These are phyloP conservation scores for Pharnaceum exiguum DNA, from an alignment of 148 eudicot species.

Conservation along the genomic window DNA sequence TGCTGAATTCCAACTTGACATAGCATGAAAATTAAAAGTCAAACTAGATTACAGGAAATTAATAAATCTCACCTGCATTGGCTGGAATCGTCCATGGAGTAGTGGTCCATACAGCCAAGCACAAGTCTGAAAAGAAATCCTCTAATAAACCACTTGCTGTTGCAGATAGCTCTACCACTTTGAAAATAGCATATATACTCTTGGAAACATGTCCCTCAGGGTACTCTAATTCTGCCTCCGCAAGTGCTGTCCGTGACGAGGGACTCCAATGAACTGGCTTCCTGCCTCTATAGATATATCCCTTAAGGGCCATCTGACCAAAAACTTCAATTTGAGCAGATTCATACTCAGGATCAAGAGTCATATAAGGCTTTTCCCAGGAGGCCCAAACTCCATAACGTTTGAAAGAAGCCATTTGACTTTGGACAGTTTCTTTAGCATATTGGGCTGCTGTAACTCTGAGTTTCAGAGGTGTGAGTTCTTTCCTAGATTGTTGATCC, in stretches of 20 bases:
- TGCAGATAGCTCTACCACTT: slow-evolving; percentile 44
- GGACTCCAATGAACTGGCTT: slow-evolving; percentile 99
- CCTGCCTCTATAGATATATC: slow-evolving; percentile 88
- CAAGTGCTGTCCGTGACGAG: slow-evolving; percentile 95
- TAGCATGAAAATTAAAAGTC: too few relatives aligned
- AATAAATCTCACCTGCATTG: slow-evolving; percentile 66
- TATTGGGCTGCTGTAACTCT: slow-evolving; percentile 94
- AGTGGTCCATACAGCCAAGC: slow-evolving; percentile 93
- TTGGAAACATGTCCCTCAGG: slow-evolving; percentile 93
- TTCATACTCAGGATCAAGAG: slow-evolving; percentile 93
- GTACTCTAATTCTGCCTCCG: slow-evolving; percentile 98
- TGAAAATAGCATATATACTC: slow-evolving; percentile 85
- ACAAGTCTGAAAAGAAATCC: slow-evolving; percentile 65
- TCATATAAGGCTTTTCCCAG: slow-evolving; percentile 85
- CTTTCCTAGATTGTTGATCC: slow-evolving; percentile 81
- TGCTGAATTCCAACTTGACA: too few relatives aligned
- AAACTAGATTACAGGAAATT: too few relatives aligned
- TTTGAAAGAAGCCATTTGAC: slow-evolving; percentile 92
- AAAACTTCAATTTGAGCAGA: slow-evolving; percentile 98
- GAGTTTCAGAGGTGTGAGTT: slow-evolving; percentile 83
- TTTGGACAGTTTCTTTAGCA: slow-evolving; percentile 87
- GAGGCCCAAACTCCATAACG: slow-evolving; percentile 94
- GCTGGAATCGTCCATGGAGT: slow-evolving; percentile 99
- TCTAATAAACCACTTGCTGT: slow-evolving; percentile 42
- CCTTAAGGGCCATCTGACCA: slow-evolving; percentile 88